These are phyloP conservation scores for Tetrapisispora arboricola DNA, from an alignment of 805 yeast genomes.

Conservation along the genomic window DNA sequence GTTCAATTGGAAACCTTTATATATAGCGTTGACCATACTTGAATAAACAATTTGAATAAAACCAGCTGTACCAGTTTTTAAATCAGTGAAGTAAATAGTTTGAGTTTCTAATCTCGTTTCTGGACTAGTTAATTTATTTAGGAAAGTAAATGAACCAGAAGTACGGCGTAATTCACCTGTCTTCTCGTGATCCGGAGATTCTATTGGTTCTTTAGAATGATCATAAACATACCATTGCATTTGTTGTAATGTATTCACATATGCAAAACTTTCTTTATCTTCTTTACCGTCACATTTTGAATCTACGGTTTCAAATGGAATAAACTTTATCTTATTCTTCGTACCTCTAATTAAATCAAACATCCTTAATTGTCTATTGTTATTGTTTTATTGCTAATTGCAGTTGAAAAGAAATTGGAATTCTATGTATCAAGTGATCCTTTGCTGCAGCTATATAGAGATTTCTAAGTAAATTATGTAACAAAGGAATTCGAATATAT, in stretches of 20 bases:
- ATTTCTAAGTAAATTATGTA: no score
- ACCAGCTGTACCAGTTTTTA: slow-evolving; percentile 33
- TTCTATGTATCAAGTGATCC: no score
- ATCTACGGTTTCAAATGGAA: slow-evolving; percentile 3
- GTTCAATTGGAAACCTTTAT: slow-evolving; percentile 44
- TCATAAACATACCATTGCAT: slow-evolving; percentile 5
- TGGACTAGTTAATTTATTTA: slow-evolving; percentile 2
- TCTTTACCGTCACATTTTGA: neutral
- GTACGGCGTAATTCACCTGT: slow-evolving; percentile 1
- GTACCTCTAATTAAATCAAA: slow-evolving; percentile 1
- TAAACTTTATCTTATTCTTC: slow-evolving; percentile 6
- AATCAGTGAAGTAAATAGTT: slow-evolving; percentile 43
- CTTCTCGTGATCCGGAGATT: slow-evolving; percentile 1
- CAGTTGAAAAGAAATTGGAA: no score
- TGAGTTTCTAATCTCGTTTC: slow-evolving; percentile 42
- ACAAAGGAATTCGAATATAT: no score
- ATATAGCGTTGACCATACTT: slow-evolving; percentile 39
- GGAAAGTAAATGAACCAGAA: slow-evolving; percentile 1
- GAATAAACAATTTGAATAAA: slow-evolving; percentile 46
- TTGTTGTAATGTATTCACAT: neutral
- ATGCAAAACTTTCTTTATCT: neutral
- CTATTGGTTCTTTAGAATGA: slow-evolving; percentile 2
- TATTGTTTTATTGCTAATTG: no score
- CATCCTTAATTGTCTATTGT: no score
- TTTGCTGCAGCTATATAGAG: no score